Evolutionary conservation across 139 green algal genomes (phyloP), one percentile per base, ranked within the genome.

Genomic region (Spirogloea muscicola): DNA sequence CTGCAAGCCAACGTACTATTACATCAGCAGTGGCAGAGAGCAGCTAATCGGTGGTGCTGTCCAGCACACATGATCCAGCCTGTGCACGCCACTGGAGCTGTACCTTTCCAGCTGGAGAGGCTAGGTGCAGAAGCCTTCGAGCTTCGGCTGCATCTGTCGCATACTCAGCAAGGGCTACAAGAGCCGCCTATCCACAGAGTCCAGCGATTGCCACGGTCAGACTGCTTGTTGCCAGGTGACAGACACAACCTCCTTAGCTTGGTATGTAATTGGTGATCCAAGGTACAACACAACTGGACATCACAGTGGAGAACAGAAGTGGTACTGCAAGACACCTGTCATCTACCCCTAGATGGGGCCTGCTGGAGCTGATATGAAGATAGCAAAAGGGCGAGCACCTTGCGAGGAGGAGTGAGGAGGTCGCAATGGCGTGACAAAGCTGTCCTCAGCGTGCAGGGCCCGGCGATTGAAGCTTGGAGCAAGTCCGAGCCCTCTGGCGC

Each of bases 1-100:
- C 52, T 89, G 94, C 16, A 83, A 33, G 89, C 94, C 21, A 84
- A 91, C 68, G 96, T 96, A 59, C 87, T 93, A 85, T 96, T 96
- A 86, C 88, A 96, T 57, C 92, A 84, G 9, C 88, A 87, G 60
- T 92, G 89, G 51, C 10, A 6, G 10, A 6, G 9, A 16, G 51
- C 13, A 36, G 16, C 51, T 27, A 10, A n/a, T n/a, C n/a, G n/a
- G n/a, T n/a, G n/a, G n/a, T n/a, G n/a, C n/a, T n/a, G n/a, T n/a
- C n/a, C 88, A 0, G 91, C 87, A 44, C 83, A 90, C 2, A 92
- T 96, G 59, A 96, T 79, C 68, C 92, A 87, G 29, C 97, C 75
- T 31, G 40, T 67, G 38, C 36, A 21, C 46, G 21, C 46, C 46
- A 55, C 21, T 21, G 21, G 21, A 55, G 27, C 57, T 16, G 13